These are phyloP conservation scores for Tuber microsphaerosporum DNA, from an alignment of 495 filamentous ascomycete species.

Conservation along the genomic window DNA sequence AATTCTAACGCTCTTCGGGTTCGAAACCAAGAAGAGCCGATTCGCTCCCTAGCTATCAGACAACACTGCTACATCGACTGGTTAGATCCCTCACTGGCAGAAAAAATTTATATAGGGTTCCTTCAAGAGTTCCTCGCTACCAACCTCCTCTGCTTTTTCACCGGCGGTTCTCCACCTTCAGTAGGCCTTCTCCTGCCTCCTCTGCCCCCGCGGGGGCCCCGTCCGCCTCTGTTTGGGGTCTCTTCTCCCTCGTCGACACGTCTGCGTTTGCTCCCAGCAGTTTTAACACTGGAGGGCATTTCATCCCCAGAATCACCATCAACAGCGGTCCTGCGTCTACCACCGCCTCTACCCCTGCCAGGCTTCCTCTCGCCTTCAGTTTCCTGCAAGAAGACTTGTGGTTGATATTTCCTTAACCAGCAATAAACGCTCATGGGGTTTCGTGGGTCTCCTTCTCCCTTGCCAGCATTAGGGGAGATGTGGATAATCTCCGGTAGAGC, in stretches of 20 bases:
- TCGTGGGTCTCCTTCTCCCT: constrained; percentile 55
- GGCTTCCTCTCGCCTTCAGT: constrained; percentile 63
- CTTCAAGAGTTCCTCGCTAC: constrained; percentile 36
- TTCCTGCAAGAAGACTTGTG: constrained; percentile 75
- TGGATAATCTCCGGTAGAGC: constrained; percentile 43
- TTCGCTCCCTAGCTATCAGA: background rate
- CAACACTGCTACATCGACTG: background rate
- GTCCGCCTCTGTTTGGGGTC: constrained; percentile 25
- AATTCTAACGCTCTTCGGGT: background rate
- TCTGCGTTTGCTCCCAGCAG: constrained; percentile 15
- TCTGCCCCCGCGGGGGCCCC: constrained; percentile 28
- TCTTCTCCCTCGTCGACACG: constrained; percentile 19
- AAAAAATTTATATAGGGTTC: background rate
- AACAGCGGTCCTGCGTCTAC: constrained; percentile 38
- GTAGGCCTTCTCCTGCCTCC: constrained; percentile 29
- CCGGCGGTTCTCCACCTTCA: constrained; percentile 34
- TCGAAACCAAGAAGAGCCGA: background rate
- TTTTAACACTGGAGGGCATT: constrained; percentile 1
- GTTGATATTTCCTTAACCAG: constrained; percentile 78
- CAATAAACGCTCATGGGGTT: constrained; percentile 85
- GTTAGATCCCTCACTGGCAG: background rate
- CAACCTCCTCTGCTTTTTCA: constrained; percentile 42
- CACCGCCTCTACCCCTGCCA: constrained; percentile 42
- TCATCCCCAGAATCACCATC: constrained; percentile 39
- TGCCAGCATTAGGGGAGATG: constrained; percentile 31